A percentile compares a stretch with the other conserved stretches of the same genome.
These are phyloP conservation scores for Scheffersomyces titani DNA, from an alignment of 1,139 yeast species.

Conservation along the genomic window DNA sequence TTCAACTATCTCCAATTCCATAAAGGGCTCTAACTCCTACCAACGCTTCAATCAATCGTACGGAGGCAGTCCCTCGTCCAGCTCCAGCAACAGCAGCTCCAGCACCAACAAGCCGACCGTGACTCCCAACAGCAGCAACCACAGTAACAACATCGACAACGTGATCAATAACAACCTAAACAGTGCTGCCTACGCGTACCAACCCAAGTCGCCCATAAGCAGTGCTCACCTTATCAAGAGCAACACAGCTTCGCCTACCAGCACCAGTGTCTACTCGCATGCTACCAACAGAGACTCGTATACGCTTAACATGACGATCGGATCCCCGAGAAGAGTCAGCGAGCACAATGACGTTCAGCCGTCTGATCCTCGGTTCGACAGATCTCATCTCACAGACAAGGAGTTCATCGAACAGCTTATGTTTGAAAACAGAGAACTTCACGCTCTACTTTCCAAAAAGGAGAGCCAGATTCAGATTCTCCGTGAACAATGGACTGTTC, in stretches of 20 bases:
- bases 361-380: conserved; percentile 38
- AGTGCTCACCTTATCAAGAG: background rate
- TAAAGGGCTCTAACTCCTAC: background rate
- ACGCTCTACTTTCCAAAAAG: conserved; percentile 8
- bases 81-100: background rate
- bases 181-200: background rate
- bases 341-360: conserved; percentile 27
- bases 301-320: background rate
- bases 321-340: background rate
- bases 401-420: conserved; percentile 38
- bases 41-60: background rate
- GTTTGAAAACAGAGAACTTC: conserved; percentile 40
- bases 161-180: background rate
- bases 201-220: background rate
- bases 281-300: background rate
- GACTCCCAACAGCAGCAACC: background rate
- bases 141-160: background rate
- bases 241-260: background rate
- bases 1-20: background rate
- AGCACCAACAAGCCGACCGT: background rate
- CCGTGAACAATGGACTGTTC: background rate
- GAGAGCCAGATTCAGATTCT: background rate
- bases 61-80: background rate
- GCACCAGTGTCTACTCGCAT: background rate
- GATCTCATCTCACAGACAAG: conserved; percentile 28